A percentile compares a stretch with the other conserved stretches of the same genome.
Evolutionary conservation across 495 filamentous ascomycete genomes (phyloP).

Genomic region (Lasiosphaeris hirsuta): DNA sequence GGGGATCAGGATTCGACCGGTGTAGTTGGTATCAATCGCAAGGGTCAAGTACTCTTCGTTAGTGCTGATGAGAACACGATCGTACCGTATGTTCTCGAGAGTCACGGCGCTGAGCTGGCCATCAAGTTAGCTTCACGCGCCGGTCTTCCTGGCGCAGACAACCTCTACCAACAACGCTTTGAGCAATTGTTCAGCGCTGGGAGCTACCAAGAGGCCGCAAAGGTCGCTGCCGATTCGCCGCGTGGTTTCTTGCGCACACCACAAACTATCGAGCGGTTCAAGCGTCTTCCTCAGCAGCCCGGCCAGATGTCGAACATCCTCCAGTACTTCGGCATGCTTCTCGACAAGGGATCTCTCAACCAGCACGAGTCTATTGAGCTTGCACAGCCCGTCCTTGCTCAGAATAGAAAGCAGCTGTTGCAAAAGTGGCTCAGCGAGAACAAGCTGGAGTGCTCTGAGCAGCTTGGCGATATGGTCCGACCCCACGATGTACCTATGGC

Average conservation of each 20-base stretch:
- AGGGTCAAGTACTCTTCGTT: slow-evolving; percentile 92
- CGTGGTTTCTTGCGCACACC: slow-evolving; percentile 90
- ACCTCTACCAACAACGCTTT: slow-evolving; percentile 90
- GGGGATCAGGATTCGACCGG: slow-evolving; percentile 79
- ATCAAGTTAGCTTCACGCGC: slow-evolving; percentile 94
- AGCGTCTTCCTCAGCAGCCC: slow-evolving; percentile 69
- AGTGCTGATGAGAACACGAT: slow-evolving; percentile 86
- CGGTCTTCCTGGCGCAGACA: slow-evolving; percentile 90
- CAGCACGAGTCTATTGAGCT: slow-evolving; percentile 91
- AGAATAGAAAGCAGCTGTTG: slow-evolving; percentile 90
- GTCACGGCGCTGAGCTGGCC: slow-evolving; percentile 84
- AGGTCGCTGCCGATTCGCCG: slow-evolving; percentile 93
- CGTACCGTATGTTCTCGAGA: slow-evolving; percentile 90
- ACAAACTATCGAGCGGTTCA: slow-evolving; percentile 92
- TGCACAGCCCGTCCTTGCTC: slow-evolving; percentile 83
- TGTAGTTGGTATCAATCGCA: slow-evolving; percentile 92
- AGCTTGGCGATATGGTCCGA: slow-evolving; percentile 90
- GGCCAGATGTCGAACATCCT: slow-evolving; percentile 88
- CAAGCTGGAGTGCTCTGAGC: slow-evolving; percentile 92
- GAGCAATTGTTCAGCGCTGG: slow-evolving; percentile 73
- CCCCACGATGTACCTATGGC: slow-evolving; percentile 84
- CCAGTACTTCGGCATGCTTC: slow-evolving; percentile 95
- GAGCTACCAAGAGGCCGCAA: slow-evolving; percentile 84
- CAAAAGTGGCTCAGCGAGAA: slow-evolving; percentile 97
- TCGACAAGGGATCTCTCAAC: slow-evolving; percentile 93